Evolutionary conservation across 2,329 filamentous ascomycete genomes (phyloP).

Genomic region (Pseudocercospora ulei): DNA sequence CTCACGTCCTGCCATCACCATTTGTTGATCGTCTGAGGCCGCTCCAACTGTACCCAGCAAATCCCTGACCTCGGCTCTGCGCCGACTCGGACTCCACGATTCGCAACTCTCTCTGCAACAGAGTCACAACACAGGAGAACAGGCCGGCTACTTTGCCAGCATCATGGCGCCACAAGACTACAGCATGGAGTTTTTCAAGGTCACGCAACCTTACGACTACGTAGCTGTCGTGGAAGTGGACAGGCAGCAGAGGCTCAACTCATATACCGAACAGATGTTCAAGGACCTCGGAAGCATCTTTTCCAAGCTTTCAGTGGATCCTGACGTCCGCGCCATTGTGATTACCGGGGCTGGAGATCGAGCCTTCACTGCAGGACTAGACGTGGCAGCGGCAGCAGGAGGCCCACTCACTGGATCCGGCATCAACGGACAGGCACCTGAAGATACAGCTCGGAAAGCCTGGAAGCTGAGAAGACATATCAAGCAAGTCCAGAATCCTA

Average conservation of each 20-base stretch:
- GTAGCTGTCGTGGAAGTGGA: conserved; percentile 87
- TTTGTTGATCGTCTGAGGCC: too few species aligned
- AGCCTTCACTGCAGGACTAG: conserved; percentile 69
- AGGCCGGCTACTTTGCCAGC: not conserved
- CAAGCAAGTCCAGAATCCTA: conserved; percentile 67
- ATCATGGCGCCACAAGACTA: conserved; percentile 18
- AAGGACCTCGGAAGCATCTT: conserved; percentile 66
- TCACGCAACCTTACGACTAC: conserved; percentile 58
- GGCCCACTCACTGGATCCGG: conserved; percentile 13
- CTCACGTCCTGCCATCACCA: too few species aligned
- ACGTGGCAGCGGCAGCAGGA: conserved; percentile 36
- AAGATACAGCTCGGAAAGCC: conserved; percentile 30
- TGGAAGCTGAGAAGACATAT: conserved; percentile 55
- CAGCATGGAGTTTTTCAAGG: conserved; percentile 27
- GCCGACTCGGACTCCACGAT: conserved; percentile 2
- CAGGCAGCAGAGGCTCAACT: conserved; percentile 73
- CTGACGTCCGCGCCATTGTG: conserved; percentile 64
- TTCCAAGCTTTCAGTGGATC: conserved; percentile 58
- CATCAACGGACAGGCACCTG: conserved; percentile 5
- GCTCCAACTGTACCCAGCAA: too few species aligned
- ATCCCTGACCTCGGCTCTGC: conserved; percentile 5
- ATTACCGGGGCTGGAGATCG: conserved; percentile 72
- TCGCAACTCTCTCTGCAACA: conserved; percentile 1
- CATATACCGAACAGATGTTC: conserved; percentile 72
- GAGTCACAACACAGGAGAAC: not conserved